Conservation (phyloP, 2,329 filamentous ascomycete genomes). For the Davidsoniella eucalypti region DNA sequence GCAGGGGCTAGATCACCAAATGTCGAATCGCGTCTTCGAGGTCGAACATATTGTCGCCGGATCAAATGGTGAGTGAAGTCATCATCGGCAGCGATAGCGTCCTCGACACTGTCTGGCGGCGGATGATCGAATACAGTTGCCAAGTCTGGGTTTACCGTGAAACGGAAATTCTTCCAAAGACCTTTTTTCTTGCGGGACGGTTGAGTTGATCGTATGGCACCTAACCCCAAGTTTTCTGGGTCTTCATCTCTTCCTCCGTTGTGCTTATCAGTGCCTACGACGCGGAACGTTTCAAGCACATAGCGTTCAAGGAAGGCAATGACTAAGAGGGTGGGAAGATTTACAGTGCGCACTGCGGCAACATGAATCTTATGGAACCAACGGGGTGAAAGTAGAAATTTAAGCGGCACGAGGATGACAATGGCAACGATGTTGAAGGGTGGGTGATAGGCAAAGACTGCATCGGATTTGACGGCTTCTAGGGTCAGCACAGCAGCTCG, state of each 20-base stretch:
- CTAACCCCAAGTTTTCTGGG: conserved; percentile 11
- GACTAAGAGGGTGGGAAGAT: conserved; percentile 55
- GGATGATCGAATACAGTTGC: conserved; percentile 57
- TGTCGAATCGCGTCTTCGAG: conserved; percentile 37
- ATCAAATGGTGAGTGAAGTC: conserved; percentile 42
- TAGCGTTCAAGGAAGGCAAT: conserved; percentile 57
- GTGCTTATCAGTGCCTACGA: conserved; percentile 24
- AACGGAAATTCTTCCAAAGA: conserved; percentile 52
- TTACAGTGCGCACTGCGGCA: conserved; percentile 54
- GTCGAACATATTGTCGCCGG: conserved; percentile 36
- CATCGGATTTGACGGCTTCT: conserved; percentile 72
- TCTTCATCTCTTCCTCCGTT: conserved; percentile 14
- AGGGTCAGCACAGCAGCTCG: conserved; percentile 66
- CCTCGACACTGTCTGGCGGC: conserved; percentile 43
- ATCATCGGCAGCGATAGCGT: conserved; percentile 42
- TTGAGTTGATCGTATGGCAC: too few species aligned
- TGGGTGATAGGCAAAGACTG: conserved; percentile 66
- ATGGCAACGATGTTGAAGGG: conserved; percentile 73
- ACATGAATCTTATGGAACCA: conserved; percentile 91
- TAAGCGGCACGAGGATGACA: conserved; percentile 56
- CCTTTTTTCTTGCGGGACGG: conserved; percentile 5
- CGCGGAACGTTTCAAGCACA: conserved; percentile 30
- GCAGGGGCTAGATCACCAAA: conserved; percentile 31
- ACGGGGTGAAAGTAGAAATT: conserved; percentile 58
- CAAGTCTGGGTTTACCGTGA: conserved; percentile 56